Percentiles rank a stretch among this genome's conserved stretches.
These are phyloP conservation scores for Bombardia bombarda DNA, from an alignment of 495 filamentous ascomycete genomes.

Conservation along the genomic window DNA sequence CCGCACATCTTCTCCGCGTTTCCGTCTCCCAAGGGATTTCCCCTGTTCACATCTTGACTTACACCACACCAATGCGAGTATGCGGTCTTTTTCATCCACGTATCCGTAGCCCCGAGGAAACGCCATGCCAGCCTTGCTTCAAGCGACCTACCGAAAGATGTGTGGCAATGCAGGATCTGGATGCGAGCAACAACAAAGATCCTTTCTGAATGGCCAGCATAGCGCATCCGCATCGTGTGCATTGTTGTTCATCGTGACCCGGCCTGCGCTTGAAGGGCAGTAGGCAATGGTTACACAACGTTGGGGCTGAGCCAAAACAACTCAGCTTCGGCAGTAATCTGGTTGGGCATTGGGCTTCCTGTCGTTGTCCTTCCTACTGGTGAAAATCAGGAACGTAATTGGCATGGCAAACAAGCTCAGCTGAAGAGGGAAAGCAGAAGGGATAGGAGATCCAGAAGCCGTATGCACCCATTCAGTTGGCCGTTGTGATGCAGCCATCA, in stretches of 20 bases:
- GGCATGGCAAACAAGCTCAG: too few species aligned
- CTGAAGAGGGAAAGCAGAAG: background rate
- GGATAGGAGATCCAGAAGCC: background rate
- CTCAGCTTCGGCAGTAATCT: conserved; percentile 4
- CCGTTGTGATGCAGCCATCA: too few species aligned
- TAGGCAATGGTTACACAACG: conserved; percentile 11
- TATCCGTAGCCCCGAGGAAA: conserved; percentile 1
- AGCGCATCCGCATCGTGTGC: conserved; percentile 1
- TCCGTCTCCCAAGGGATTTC: conserved; percentile 3
- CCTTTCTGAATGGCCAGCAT: background rate
- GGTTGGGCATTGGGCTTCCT: conserved; percentile 1
- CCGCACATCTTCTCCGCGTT: conserved; percentile 6
- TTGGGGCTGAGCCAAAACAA: conserved; percentile 8
- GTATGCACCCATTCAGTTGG: conserved; percentile 1
- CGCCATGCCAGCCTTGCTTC: conserved; percentile 1
- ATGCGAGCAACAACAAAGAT: background rate
- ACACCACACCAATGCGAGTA: conserved; percentile 6
- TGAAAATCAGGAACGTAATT: too few species aligned
- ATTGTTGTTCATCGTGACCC: background rate
- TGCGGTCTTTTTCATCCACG: conserved; percentile 8
- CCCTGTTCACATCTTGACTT: conserved; percentile 9
- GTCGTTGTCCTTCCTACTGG: too few species aligned
- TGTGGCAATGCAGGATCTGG: background rate
- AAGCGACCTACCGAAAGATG: background rate
- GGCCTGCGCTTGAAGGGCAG: background rate